A percentile compares a stretch with the other conserved stretches of the same genome.
phyloP scores from a whole-genome alignment of 2,329 filamentous ascomycete genomes.

The Gnomoniopsis sp. region DNA sequence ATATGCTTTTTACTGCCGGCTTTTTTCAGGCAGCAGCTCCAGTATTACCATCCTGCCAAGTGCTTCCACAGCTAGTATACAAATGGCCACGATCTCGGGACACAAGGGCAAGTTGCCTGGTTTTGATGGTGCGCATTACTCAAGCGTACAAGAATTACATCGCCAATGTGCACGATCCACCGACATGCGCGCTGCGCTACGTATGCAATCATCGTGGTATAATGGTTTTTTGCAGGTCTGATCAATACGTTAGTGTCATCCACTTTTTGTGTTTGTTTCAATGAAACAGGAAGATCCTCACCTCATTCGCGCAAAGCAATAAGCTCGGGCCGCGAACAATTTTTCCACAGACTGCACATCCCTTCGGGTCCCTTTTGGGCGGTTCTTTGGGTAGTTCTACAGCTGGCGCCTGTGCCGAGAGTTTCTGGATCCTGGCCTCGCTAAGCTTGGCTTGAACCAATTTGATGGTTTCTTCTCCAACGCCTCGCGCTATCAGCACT shows the following conservation, averaged over 20 bases:
- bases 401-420: slow-evolving; percentile 20
- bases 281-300: slow-evolving; percentile 30
- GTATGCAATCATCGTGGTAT: slow-evolving; percentile 48
- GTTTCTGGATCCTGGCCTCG: slow-evolving; percentile 33
- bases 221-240: slow-evolving; percentile 42
- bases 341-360: slow-evolving; percentile 46
- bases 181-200: slow-evolving; percentile 31
- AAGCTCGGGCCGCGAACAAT: slow-evolving; percentile 45
- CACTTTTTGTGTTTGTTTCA: background rate
- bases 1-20: no score
- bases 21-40: no score
- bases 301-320: slow-evolving; percentile 49
- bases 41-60: no score
- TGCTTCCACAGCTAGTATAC: no score
- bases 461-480: slow-evolving; percentile 42
- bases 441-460: slow-evolving; percentile 42
- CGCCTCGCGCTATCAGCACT: slow-evolving; percentile 46
- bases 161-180: slow-evolving; percentile 37
- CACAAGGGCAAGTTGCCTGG: no score
- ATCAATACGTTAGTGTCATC: slow-evolving; percentile 14
- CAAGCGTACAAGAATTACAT: slow-evolving; percentile 38
- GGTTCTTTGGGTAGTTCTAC: slow-evolving; percentile 29
- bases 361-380: slow-evolving; percentile 40
- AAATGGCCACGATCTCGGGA: no score
- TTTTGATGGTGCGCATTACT: background rate